These are phyloP conservation scores for Alternaria solani DNA, from an alignment of 2,329 filamentous ascomycete species.

Conservation along the genomic window DNA sequence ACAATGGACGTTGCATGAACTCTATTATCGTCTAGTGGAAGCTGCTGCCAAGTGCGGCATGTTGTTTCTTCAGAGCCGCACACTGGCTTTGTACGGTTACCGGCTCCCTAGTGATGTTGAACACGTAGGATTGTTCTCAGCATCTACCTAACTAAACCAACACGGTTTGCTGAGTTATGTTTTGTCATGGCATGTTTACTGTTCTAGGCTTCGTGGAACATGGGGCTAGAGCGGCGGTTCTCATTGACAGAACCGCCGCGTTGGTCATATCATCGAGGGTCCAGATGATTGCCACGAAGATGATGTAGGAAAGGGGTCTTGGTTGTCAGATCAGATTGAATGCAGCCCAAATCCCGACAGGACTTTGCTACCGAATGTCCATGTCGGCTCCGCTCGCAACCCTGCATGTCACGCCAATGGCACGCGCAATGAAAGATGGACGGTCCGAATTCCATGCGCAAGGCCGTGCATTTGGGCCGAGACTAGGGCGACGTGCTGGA, in stretches of 20 bases:
- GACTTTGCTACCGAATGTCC: background rate
- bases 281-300: slow-evolving; percentile 2
- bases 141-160: background rate
- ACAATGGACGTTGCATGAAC: background rate
- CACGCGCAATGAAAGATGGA: background rate
- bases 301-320: slow-evolving; percentile 1
- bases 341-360: background rate
- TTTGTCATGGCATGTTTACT: background rate
- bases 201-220: background rate
- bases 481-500: background rate
- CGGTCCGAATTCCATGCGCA: slow-evolving; percentile 1
- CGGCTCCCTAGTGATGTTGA: slow-evolving; percentile 3
- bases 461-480: slow-evolving; percentile 2
- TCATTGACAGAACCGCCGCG: background rate
- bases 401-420: background rate
- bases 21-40: background rate
- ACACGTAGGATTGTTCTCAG: background rate
- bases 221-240: background rate
- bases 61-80: background rate
- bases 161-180: background rate
- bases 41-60: slow-evolving; percentile 2
- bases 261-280: background rate
- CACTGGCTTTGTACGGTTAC: background rate
- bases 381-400: background rate
- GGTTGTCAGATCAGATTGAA: background rate